Evolutionary conservation across 1,284 basidiomycete genomes (phyloP).

Genomic region (Hypsizygus ulmarius): DNA sequence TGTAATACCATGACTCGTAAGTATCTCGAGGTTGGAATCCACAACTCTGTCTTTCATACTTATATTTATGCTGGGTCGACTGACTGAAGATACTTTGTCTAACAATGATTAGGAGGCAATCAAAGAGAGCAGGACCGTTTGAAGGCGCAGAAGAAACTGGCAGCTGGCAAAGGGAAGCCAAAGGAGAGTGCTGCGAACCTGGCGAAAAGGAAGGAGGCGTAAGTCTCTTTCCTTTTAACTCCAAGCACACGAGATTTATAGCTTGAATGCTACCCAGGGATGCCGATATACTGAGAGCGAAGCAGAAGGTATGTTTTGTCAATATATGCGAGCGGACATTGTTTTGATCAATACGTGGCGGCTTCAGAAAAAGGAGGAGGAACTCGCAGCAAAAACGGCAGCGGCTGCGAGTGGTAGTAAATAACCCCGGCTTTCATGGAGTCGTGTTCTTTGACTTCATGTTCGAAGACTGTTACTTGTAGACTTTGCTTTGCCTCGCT

Average conservation of each 20-base stretch:
- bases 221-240: conserved; percentile 33
- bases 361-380: conserved; percentile 61
- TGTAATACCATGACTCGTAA: conserved; percentile 47
- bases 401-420: conserved; percentile 33
- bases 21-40: conserved; percentile 22
- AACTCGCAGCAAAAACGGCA: conserved; percentile 37
- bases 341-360: conserved; percentile 16
- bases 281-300: conserved; percentile 68
- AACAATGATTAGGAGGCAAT: conserved; percentile 60
- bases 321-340: conserved; percentile 13
- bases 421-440: conserved; percentile 32
- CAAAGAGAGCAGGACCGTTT: conserved; percentile 73
- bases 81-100: conserved; percentile 20
- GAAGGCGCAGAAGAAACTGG: conserved; percentile 71
- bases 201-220: conserved; percentile 73
- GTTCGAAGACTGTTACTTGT: background rate
- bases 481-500: conserved; percentile 1
- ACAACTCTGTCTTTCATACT: conserved; percentile 14
- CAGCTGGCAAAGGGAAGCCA: conserved; percentile 50
- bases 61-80: conserved; percentile 17
- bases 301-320: conserved; percentile 61
- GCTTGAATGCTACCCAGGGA: conserved; percentile 46
- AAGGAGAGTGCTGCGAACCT: conserved; percentile 65
- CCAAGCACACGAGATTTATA: conserved; percentile 22
- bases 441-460: conserved; percentile 7